These are phyloP conservation scores for Silene coronaria DNA, from an alignment of 179 eudicot genomes.

Conservation along the genomic window DNA sequence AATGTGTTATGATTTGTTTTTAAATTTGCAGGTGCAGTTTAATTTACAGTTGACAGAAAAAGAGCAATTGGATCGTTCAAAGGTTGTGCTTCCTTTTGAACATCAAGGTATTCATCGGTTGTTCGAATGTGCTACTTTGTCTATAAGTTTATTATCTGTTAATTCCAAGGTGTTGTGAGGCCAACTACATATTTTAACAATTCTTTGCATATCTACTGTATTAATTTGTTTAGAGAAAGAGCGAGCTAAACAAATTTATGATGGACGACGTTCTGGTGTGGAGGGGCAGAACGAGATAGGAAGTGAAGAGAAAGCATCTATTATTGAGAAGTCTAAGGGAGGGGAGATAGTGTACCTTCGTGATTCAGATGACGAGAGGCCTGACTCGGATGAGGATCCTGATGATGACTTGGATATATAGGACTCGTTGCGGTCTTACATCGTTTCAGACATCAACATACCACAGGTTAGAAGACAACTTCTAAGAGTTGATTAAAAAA, in stretches of 20 bases:
- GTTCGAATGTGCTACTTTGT: background rate
- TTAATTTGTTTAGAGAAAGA: slow-evolving; percentile 44
- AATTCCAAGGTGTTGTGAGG: background rate
- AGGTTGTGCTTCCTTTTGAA: slow-evolving; percentile 89
- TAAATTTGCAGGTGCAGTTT: slow-evolving; percentile 66
- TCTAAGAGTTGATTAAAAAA: background rate
- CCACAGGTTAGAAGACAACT: background rate
- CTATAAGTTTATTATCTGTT: background rate
- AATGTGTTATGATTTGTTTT: background rate
- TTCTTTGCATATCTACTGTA: background rate
- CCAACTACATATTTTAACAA: background rate
- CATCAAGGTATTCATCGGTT: slow-evolving; percentile 61
- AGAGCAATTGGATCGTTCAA: slow-evolving; percentile 77
- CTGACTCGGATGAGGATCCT: slow-evolving; percentile 96
- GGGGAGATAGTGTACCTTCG: slow-evolving; percentile 86
- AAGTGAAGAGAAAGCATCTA: slow-evolving; percentile 35
- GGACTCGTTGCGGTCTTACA: background rate
- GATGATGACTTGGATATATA: slow-evolving; percentile 90
- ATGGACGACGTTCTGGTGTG: slow-evolving; percentile 61
- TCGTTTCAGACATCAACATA: background rate
- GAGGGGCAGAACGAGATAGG: slow-evolving; percentile 32
- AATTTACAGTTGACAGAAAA: slow-evolving; percentile 78
- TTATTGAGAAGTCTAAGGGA: slow-evolving; percentile 37
- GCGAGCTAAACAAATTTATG: slow-evolving; percentile 65
- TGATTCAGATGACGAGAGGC: slow-evolving; percentile 96